Evolutionary conservation across 306 rosid genomes (phyloP).

Genomic region (Glycine tomentella): DNA sequence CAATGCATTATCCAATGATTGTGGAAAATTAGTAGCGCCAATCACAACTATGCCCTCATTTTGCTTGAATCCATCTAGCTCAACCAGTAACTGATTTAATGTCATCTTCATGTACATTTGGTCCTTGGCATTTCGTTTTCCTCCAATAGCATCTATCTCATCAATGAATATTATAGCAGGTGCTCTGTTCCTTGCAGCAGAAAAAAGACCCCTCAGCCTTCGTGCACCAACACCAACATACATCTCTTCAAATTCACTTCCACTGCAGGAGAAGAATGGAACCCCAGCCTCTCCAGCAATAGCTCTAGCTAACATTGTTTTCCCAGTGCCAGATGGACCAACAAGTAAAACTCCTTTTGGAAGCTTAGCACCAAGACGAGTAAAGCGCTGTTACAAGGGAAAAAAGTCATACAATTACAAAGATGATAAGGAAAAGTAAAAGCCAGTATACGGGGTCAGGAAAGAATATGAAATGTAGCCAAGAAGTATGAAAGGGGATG

Average conservation of each 20-base stretch:
- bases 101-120: constrained; percentile 88
- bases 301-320: constrained; percentile 96
- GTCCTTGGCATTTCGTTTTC: constrained; percentile 80
- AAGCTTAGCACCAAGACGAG: constrained; percentile 96
- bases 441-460: neutral
- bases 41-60: constrained; percentile 95
- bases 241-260: constrained; percentile 98
- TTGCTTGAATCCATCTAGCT: constrained; percentile 95
- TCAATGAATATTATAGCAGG: constrained; percentile 95
- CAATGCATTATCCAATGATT: constrained; percentile 90
- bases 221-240: constrained; percentile 98
- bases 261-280: constrained; percentile 93
- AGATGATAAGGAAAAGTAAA: constrained; percentile 19
- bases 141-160: constrained; percentile 97
- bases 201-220: constrained; percentile 87
- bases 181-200: constrained; percentile 90
- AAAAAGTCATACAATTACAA: constrained; percentile 28
- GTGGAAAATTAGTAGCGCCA: constrained; percentile 93
- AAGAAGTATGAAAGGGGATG: neutral
- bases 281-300: constrained; percentile 99
- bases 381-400: constrained; percentile 78
- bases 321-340: constrained; percentile 98
- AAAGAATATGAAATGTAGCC: neutral
- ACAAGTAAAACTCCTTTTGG: constrained; percentile 96
- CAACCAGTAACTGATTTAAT: constrained; percentile 91